Percentiles rank a stretch among this genome's conserved stretches.
phyloP scores from a whole-genome alignment of 495 filamentous ascomycete genomes.

The Penicillium daleae region DNA sequence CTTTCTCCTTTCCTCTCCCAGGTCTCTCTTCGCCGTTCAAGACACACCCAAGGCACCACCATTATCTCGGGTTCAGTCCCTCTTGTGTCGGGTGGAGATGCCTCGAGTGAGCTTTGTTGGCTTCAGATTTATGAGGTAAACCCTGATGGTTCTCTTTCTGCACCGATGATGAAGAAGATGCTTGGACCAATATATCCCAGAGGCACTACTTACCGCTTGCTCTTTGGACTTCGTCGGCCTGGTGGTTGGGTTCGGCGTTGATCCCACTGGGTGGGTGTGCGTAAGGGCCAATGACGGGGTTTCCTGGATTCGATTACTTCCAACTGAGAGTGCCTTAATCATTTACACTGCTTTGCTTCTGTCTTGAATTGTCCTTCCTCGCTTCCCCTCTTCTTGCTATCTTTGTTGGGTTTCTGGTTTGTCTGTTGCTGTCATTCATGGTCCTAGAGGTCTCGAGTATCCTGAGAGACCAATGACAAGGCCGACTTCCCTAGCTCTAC shows the following conservation, averaged over 20 bases:
- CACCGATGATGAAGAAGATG: not conserved
- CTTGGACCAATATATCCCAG: not conserved
- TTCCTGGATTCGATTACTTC: not conserved
- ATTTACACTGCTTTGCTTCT: not conserved
- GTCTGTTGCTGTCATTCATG: not conserved
- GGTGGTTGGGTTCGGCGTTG: not conserved
- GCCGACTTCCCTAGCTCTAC: not conserved
- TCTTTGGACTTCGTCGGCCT: conserved; percentile 1
- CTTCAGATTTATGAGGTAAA: too few species aligned
- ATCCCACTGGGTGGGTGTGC: conserved; percentile 8
- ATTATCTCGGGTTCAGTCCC: not conserved
- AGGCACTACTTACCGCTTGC: conserved; percentile 1
- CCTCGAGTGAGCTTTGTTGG: not conserved
- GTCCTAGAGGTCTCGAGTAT: not conserved
- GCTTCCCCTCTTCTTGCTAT: not conserved
- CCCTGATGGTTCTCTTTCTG: not conserved
- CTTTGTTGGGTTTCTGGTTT: not conserved
- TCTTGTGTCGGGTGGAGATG: not conserved
- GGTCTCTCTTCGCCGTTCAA: not conserved
- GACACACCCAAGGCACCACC: not conserved
- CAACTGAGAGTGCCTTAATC: not conserved
- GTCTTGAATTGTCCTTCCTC: too few species aligned
- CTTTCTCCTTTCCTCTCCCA: not conserved
- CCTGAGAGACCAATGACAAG: not conserved
- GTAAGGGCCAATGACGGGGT: not conserved